Evolutionary conservation across 345 rosid genomes (phyloP), one percentile per base, ranked within the genome.

Genomic region (Mercurialis annua): DNA sequence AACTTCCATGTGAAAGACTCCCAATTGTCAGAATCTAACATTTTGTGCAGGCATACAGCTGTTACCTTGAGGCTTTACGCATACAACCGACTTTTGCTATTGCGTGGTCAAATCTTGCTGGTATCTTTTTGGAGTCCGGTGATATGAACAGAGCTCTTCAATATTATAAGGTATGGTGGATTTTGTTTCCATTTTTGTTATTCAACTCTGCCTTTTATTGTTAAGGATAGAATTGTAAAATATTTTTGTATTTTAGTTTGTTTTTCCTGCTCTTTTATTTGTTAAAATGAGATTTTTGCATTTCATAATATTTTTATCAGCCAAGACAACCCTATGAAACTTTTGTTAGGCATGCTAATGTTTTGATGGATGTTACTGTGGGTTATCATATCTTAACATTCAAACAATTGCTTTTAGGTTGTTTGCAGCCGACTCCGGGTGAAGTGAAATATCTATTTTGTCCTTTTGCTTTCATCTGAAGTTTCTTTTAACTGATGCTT

Each of bases 61-160:
- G 98, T 77, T 95, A 95, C 75, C 78, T 89, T 48, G 98, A 94
- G 86, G 97, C 98, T 74, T 67, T 94, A 59, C 92, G 93, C 52
- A 94, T 94, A 72, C 98, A 94, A 72, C 99, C 99, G 52, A 88
- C 81, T 40, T 95, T 91, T 84, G 97, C 99, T n/a, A 84, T 92
- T 69, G 99, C 99, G 24, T 95, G 99, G 98, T 95, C 98, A 29
- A 95, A 92, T 81, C 92, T 95, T 80, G 99, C 98, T 52, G 98
- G 96, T 76, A 96, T 95, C 73, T 92, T 89, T 73, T 87, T 95
- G 99, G 98, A 95, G 81, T 84, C 97, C 31, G 99, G 99, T 62
- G 98, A 95, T 80, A 83, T 88, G 67, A 85, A 83, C 59, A 83
- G 90, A 79, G 99, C 99, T 65, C 89, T 88, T 69, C 97, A 92